Percentiles rank a stretch among this genome's conserved stretches.
phyloP scores from a whole-genome alignment of 2,329 filamentous ascomycete species.

The Botryotinia globosa region DNA sequence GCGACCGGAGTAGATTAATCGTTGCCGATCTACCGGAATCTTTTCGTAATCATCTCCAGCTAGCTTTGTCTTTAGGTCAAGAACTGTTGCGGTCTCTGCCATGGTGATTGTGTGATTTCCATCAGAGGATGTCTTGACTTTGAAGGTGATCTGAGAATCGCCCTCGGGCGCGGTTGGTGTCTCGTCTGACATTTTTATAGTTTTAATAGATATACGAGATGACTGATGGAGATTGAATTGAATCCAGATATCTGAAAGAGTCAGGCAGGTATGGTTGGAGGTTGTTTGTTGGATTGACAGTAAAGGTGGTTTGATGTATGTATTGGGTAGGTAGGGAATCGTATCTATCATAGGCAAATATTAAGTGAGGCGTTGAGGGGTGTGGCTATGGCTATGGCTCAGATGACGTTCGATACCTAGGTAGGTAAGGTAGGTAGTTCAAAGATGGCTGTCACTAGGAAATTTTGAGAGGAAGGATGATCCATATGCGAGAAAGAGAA shows the following conservation, averaged over 20 bases:
- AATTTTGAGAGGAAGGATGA: not conserved
- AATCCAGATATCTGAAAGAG: not conserved
- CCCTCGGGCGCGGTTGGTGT: conserved; percentile 49
- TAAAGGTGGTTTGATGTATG: not conserved
- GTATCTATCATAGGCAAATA: conserved; percentile 10
- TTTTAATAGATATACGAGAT: not conserved
- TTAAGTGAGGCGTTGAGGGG: conserved; percentile 4
- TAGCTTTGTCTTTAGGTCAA: conserved; percentile 87
- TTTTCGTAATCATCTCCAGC: conserved; percentile 78
- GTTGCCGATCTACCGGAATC: conserved; percentile 82
- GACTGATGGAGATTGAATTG: not conserved
- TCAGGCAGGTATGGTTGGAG: not conserved
- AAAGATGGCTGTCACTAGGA: not conserved
- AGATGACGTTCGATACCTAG: conserved; percentile 19
- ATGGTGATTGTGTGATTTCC: conserved; percentile 81
- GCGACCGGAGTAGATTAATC: conserved; percentile 94
- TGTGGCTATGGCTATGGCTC: not conserved
- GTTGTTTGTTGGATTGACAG: not conserved
- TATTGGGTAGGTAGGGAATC: not conserved
- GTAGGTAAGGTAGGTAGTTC: too few species aligned
- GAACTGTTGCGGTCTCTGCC: conserved; percentile 69
- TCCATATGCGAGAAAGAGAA: not conserved
- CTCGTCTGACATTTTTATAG: conserved; percentile 52
- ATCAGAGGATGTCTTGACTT: conserved; percentile 95
- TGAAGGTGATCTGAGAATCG: conserved; percentile 85